phyloP scores from a whole-genome alignment of 2,329 filamentous ascomycete species.

The Fusarium liriodendri region DNA sequence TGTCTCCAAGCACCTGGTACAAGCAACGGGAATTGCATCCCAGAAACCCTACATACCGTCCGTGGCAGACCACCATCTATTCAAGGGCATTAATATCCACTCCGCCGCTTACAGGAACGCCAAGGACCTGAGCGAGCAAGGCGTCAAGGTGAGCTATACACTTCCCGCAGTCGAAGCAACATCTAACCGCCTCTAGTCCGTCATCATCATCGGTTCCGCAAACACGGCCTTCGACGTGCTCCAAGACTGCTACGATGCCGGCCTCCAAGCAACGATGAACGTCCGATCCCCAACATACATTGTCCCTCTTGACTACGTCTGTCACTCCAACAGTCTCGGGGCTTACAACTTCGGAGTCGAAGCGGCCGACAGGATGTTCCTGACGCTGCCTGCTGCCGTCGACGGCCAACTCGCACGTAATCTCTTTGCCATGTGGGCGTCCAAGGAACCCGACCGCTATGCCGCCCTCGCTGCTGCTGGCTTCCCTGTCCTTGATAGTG shows the following conservation, averaged over 20 bases:
- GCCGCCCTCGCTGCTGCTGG: not conserved
- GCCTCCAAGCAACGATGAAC: conserved; percentile 6
- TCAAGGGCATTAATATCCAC: conserved; percentile 25
- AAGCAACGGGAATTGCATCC: conserved; percentile 26
- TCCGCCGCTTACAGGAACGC: conserved; percentile 17
- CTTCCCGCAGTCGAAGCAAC: rapidly evolving
- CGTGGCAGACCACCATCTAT: not conserved
- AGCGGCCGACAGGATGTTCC: conserved; percentile 12
- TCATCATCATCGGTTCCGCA: conserved; percentile 27
- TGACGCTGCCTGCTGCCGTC: conserved; percentile 6
- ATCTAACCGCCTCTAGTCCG: conserved; percentile 12
- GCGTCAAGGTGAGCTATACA: conserved; percentile 11
- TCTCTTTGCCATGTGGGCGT: conserved; percentile 19
- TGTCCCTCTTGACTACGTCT: conserved; percentile 19
- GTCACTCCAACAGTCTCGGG: conserved; percentile 8
- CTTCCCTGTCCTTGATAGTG: conserved; percentile 21
- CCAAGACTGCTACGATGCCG: conserved; percentile 9
- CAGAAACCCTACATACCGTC: conserved; percentile 19
- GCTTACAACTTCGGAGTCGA: conserved; percentile 22
- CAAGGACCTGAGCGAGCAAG: not conserved
- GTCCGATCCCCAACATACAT: conserved; percentile 32
- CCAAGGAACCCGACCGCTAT: conserved; percentile 23
- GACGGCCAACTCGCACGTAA: conserved; percentile 14
- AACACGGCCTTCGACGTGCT: conserved; percentile 32
- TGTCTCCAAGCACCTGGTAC: conserved; percentile 15